Base-by-base conservation (phyloP, 1,139 yeast species). In the Hyphopichia fennica region DNA sequence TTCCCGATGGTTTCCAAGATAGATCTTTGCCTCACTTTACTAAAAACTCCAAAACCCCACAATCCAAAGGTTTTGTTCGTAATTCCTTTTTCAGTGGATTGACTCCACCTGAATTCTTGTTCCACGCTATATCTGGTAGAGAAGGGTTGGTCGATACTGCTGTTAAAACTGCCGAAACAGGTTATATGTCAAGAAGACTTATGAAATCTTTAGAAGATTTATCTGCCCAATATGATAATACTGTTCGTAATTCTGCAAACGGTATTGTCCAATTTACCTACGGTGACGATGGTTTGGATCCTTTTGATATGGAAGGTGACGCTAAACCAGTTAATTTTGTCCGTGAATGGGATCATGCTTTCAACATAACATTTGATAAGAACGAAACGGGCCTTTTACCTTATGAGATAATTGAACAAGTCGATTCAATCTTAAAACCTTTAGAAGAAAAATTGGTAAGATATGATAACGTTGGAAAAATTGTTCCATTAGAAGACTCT, bases 111-210 rank as follows among this genome's bases (percentile, higher is more conserved):
- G 99, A 95, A 62, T 95, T 95, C 63, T 72, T 95, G 52, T 95
- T 93, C 77, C 99, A 95, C 63, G 98, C 99, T 50, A 95, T 95
- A 68, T 93, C 99, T 6, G 99, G 99, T 64, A 87, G 99, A 76
- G 99, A 95, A 76, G 99, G 99, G 65, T 75, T 95, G 65, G 99
- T 95, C 43, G 99, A 95, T 75, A 95, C 99, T 14, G 99, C 98
- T 7, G 99, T 95, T 44, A 95, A 95, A 63, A 95, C 99, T 25
- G 99, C 99, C 3, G 99, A 95, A 65, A 95, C 99, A 7, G 99
- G 99, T 63, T 95, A 95, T 67, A 95, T 93, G 96, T 93, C 99
- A 15, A 87, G 99, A 69, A 84, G 99, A 67, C 78, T 95, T 66
- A 95, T 95, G 99, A 95, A 95, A 63, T 93, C 98, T 3, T 72